A percentile compares a stretch with the other conserved stretches of the same genome.
These are phyloP conservation scores for Pleurotus djamor DNA, from an alignment of 768 basidiomycete genomes.

Conservation along the genomic window DNA sequence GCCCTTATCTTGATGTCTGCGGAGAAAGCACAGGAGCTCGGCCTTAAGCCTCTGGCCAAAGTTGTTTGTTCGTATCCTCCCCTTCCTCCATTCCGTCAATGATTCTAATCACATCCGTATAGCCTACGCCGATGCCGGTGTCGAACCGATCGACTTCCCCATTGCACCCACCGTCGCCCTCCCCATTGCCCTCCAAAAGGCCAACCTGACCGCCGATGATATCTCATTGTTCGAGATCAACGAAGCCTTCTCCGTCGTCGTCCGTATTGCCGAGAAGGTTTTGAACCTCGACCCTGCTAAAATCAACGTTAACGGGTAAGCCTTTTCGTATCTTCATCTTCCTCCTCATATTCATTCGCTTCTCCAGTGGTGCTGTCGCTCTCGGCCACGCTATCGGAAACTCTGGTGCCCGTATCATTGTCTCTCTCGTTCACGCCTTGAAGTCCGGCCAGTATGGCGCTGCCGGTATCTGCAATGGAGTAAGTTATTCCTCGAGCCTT, in stretches of 20 bases:
- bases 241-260: constrained; percentile 96
- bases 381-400: constrained; percentile 97
- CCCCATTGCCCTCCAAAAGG: constrained; percentile 84
- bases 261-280: constrained; percentile 87
- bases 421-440: constrained; percentile 89
- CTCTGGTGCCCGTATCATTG: constrained; percentile 92
- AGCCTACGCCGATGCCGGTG: constrained; percentile 98
- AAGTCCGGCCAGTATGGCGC: constrained; percentile 93
- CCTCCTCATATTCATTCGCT: constrained; percentile 13
- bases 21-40: constrained; percentile 88
- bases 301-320: constrained; percentile 87
- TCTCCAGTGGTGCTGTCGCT: constrained; percentile 87
- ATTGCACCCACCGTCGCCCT: constrained; percentile 90
- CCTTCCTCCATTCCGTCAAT: constrained; percentile 7
- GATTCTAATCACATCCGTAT: constrained; percentile 10
- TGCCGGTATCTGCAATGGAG: constrained; percentile 96
- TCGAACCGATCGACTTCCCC: constrained; percentile 97
- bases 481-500: constrained; percentile 37
- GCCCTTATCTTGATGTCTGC: constrained; percentile 95
- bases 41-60: constrained; percentile 91
- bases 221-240: constrained; percentile 95
- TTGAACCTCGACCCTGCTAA: constrained; percentile 82
- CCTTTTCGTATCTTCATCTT: constrained; percentile 12
- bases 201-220: constrained; percentile 78
- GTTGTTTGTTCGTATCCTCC: constrained; percentile 71